phyloP scores from a whole-genome alignment of 2,329 filamentous ascomycete genomes.

The Catunica adiposa region DNA sequence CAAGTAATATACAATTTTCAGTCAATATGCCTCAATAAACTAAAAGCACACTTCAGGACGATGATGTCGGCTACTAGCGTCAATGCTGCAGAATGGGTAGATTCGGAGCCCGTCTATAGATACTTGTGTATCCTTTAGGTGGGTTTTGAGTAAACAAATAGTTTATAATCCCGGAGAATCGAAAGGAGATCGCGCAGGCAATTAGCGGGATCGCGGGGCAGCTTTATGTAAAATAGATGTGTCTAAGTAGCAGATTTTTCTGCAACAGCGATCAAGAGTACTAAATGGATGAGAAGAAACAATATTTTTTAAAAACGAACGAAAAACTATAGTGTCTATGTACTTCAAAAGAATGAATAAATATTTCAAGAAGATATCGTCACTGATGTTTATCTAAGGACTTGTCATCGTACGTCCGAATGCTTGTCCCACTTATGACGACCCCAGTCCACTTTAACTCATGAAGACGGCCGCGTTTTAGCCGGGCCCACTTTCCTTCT shows the following conservation, averaged over 20 bases:
- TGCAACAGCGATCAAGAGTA: too few relatives aligned
- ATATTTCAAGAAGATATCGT: too few relatives aligned
- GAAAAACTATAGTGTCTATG: neutral
- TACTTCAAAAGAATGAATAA: too few relatives aligned
- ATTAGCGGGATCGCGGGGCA: neutral
- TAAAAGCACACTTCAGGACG: too few relatives aligned
- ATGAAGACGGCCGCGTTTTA: neutral
- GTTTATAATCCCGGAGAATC: constrained; percentile 6
- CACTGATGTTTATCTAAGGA: neutral
- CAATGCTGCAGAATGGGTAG: neutral
- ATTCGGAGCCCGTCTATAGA: neutral
- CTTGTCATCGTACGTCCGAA: neutral
- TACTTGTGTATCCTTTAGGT: neutral
- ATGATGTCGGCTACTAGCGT: neutral
- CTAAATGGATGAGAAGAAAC: neutral
- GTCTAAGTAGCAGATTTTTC: neutral
- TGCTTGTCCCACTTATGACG: neutral
- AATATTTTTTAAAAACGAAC: neutral
- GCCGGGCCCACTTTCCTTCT: neutral
- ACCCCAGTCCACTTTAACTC: neutral
- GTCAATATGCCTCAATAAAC: too few relatives aligned
- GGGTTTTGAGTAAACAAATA: neutral
- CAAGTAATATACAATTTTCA: too few relatives aligned
- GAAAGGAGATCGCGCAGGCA: constrained; percentile 1
- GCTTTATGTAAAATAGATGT: neutral